Evolutionary conservation across 129 eudicot species (phyloP), one percentile per base, ranked within the genome.

Genomic region (Flaveria sonorensis): DNA sequence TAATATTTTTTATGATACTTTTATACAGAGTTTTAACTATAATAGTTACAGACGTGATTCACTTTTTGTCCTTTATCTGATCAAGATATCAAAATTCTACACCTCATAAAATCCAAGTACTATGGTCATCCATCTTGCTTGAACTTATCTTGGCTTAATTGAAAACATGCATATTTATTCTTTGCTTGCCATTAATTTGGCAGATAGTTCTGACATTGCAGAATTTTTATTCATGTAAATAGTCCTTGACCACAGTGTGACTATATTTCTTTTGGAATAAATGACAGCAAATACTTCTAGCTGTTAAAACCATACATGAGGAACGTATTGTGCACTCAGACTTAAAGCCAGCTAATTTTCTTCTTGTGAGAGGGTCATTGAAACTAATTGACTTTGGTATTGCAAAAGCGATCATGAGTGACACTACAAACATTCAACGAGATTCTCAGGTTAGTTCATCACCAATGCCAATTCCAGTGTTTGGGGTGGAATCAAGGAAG

Each of bases 291-390:
- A 92, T 95, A 73, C 95, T 95, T 55, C 77, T 72, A 75, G 99
- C 96, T 51, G 99, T 95, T 46, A 95, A 95, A 81, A 95, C 99
- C 69, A 95, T 95, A 80, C 99, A 95, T 20, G 99, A 95, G 76
- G 97, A 91, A 80, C 90, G 99, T 3, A 92, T 95, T 26, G 99
- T 95, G 87, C 99, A 95, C 87, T 95, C 99, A 10, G 99, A 95
- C 83, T 84, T 95, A 73, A 95, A 95, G 86, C 99, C 99, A 23
- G 99, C 99, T 73, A 95, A 95, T 85, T 95, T 95, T 81, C 99
- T 95, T 70, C 96, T 95, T 32, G 99, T 95, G 50, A 91, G 87
- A 86, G 99, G 99, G 26, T 89, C 96, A 9, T 84, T 95, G 62
- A 95, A 95, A 86, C 89, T 95, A 53, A 95, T 95, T 42, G 99